Percentiles rank a stretch among this genome's conserved stretches.
Evolutionary conservation across 148 eudicot genomes (phyloP).

Genomic region (Fagopyrum tataricum): DNA sequence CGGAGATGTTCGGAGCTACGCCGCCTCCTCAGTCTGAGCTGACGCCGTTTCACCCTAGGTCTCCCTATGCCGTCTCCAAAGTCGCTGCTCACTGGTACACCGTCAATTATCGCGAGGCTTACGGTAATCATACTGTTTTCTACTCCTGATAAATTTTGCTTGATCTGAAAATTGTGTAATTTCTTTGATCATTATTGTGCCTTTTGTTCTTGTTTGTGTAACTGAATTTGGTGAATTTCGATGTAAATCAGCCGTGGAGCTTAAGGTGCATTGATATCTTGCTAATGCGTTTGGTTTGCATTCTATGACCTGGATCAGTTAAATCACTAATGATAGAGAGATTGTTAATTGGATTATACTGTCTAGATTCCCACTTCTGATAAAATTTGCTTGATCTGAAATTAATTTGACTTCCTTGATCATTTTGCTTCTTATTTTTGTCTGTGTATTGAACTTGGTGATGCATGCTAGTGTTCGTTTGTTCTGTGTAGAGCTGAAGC

Average conservation of each 20-base stretch:
- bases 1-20: constrained; percentile 94
- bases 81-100: constrained; percentile 95
- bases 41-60: constrained; percentile 85
- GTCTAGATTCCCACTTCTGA: too few species aligned
- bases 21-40: constrained; percentile 76
- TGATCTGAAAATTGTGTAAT: neutral
- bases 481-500: too few species aligned
- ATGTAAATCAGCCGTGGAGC: neutral
- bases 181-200: neutral
- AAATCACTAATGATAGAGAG: neutral
- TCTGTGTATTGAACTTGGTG: too few species aligned
- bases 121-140: constrained; percentile 30
- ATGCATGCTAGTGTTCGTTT: too few species aligned
- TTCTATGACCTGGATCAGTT: neutral
- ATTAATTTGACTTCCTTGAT: too few species aligned
- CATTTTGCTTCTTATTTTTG: too few species aligned
- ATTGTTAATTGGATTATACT: neutral
- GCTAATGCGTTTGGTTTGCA: neutral
- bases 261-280: neutral
- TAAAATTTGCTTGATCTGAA: too few species aligned
- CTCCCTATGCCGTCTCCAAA: constrained; percentile 87
- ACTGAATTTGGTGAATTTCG: neutral
- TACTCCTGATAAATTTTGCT: neutral
- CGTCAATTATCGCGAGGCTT: constrained; percentile 93
- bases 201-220: neutral